phyloP scores from a whole-genome alignment of 2,329 filamentous ascomycete genomes.

The Fusarium sp. region DNA sequence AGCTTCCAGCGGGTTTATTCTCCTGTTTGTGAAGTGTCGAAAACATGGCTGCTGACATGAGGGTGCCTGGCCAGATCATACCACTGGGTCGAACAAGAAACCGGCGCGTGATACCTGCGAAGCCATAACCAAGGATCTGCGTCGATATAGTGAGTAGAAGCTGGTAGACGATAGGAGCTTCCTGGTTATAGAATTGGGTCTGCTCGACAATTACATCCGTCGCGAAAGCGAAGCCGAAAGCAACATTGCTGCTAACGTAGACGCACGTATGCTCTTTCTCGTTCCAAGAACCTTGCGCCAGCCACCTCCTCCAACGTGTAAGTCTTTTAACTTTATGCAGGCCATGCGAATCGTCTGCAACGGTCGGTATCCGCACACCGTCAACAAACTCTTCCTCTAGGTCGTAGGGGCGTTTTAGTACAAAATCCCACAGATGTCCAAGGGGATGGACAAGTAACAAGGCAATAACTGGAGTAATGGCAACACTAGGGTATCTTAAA shows the following conservation, averaged over 20 bases:
- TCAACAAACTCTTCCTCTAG: conserved; percentile 63
- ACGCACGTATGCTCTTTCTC: conserved; percentile 91
- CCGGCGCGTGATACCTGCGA: conserved; percentile 83
- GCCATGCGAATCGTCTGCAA: conserved; percentile 37
- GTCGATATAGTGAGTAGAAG: conserved; percentile 86
- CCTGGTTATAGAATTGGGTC: conserved; percentile 88
- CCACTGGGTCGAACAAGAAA: conserved; percentile 87
- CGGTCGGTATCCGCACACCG: conserved; percentile 57
- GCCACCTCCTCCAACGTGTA: conserved; percentile 74
- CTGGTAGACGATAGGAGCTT: conserved; percentile 81
- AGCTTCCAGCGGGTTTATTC: conserved; percentile 84
- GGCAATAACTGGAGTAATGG: conserved; percentile 89
- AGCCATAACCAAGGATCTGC: conserved; percentile 87
- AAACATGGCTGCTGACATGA: conserved; percentile 92
- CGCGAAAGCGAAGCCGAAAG: conserved; percentile 89
- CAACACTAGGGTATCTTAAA: conserved; percentile 88
- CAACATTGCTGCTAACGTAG: conserved; percentile 90
- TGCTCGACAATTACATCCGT: conserved; percentile 93
- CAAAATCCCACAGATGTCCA: conserved; percentile 81
- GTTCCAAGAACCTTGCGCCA: conserved; percentile 86
- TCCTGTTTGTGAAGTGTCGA: conserved; percentile 86
- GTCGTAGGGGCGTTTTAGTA: conserved; percentile 73
- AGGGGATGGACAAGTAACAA: conserved; percentile 87
- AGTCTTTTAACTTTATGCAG: conserved; percentile 47
- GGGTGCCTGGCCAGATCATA: conserved; percentile 92